Conservation (phyloP, 2,329 filamentous ascomycete genomes). For the Ophiostoma montium region DNA sequence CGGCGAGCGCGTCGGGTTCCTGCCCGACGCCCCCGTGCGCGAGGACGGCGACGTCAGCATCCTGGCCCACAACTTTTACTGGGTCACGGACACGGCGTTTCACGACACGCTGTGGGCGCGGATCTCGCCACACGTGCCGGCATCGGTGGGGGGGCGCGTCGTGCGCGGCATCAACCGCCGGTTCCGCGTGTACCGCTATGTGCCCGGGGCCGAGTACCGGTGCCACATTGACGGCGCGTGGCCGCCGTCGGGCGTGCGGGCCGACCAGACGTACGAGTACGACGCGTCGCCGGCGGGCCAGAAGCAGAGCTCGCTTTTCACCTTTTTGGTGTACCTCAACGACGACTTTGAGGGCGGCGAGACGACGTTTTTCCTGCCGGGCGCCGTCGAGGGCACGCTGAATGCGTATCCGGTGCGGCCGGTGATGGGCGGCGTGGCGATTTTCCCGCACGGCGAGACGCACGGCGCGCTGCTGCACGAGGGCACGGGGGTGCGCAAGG, state of each 20-base stretch:
- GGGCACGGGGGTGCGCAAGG: conserved; percentile 54
- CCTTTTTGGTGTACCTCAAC: conserved; percentile 55
- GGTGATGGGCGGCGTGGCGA: conserved; percentile 51
- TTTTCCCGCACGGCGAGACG: conserved; percentile 58
- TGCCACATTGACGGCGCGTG: conserved; percentile 60
- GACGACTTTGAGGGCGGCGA: conserved; percentile 60
- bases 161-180: conserved; percentile 53
- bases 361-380: conserved; percentile 57
- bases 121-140: conserved; percentile 43
- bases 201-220: conserved; percentile 57
- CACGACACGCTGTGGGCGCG: conserved; percentile 49
- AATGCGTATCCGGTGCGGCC: conserved; percentile 57
- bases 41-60: conserved; percentile 52
- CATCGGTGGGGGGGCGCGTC: conserved; percentile 36
- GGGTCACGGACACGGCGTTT: conserved; percentile 51
- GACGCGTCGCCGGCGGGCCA: conserved; percentile 45
- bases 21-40: conserved; percentile 52
- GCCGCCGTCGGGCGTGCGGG: conserved; percentile 52
- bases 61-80: conserved; percentile 61
- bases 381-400: conserved; percentile 46
- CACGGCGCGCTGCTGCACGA: conserved; percentile 53
- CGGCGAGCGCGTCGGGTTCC: conserved; percentile 49
- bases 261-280: conserved; percentile 48
- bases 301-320: conserved; percentile 54
- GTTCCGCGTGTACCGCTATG: conserved; percentile 59